Percentiles rank a stretch among this genome's conserved stretches.
phyloP scores from a whole-genome alignment of 257 asterid genomes.

The Cruciata laevipes region DNA sequence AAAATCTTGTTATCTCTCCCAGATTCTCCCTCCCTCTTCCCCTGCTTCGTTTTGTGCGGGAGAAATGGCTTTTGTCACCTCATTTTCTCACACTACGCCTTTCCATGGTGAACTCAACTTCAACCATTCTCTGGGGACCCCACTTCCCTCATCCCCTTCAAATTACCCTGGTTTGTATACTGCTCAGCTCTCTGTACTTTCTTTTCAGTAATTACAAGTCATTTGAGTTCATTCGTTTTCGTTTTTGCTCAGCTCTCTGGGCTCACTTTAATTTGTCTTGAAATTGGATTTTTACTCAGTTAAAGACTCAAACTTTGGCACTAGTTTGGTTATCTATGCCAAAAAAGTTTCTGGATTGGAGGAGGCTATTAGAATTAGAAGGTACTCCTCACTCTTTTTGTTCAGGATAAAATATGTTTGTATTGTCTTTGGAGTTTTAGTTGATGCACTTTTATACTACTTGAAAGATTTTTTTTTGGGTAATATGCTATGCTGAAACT shows the following conservation, averaged over 20 bases:
- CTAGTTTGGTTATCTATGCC: slow-evolving; percentile 45
- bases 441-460: background rate
- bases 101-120: slow-evolving; percentile 31
- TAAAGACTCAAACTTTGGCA: slow-evolving; percentile 31
- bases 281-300: slow-evolving; percentile 21
- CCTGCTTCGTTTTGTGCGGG: background rate
- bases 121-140: slow-evolving; percentile 21
- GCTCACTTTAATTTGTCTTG: slow-evolving; percentile 12
- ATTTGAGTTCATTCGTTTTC: background rate
- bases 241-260: no score
- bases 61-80: slow-evolving; percentile 37
- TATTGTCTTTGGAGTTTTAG: background rate
- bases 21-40: background rate
- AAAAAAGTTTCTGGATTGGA: slow-evolving; percentile 79
- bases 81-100: slow-evolving; percentile 31
- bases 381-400: slow-evolving; percentile 28
- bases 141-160: slow-evolving; percentile 22
- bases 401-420: background rate
- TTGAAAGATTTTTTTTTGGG: no score
- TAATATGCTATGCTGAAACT: slow-evolving; percentile 5
- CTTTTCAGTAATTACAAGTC: background rate
- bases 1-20: slow-evolving; percentile 9
- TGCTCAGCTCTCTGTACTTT: background rate
- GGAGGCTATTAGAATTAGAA: slow-evolving; percentile 74
- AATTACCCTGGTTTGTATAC: slow-evolving; percentile 30